phyloP scores from a whole-genome alignment of 1,139 yeast genomes.

The Komagataea norvegica region DNA sequence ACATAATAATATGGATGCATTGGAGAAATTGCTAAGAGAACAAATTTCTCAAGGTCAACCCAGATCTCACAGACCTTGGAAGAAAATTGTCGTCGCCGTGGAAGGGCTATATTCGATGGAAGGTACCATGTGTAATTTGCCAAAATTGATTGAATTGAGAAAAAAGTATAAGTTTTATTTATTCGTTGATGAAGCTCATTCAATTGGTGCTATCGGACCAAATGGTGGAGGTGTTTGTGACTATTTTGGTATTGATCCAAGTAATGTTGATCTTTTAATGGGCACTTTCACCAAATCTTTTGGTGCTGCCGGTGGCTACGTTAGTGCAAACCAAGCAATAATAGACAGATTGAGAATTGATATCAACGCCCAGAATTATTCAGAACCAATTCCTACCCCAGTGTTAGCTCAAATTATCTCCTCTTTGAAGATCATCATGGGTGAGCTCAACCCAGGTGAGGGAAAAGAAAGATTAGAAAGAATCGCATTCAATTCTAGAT shows the following conservation, averaged over 20 bases:
- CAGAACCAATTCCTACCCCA: slow-evolving; percentile 87
- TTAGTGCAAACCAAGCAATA: slow-evolving; percentile 66
- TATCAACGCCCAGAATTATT: slow-evolving; percentile 69
- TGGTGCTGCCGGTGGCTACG: slow-evolving; percentile 98
- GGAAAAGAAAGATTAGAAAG: slow-evolving; percentile 88
- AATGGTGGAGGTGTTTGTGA: slow-evolving; percentile 93
- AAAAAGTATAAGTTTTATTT: slow-evolving; percentile 84
- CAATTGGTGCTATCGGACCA: slow-evolving; percentile 97
- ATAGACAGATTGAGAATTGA: slow-evolving; percentile 72
- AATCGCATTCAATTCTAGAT: slow-evolving; percentile 92
- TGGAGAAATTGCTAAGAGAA: slow-evolving; percentile 78
- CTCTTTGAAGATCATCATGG: slow-evolving; percentile 73
- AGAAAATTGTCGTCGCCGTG: slow-evolving; percentile 84
- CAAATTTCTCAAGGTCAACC: slow-evolving; percentile 97
- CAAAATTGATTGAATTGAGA: slow-evolving; percentile 67
- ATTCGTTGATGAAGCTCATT: slow-evolving; percentile 96
- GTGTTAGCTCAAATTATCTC: slow-evolving; percentile 85
- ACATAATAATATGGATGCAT: slow-evolving; percentile 81
- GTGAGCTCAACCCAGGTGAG: slow-evolving; percentile 86
- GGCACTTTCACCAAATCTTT: slow-evolving; percentile 97
- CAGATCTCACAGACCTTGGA: slow-evolving; percentile 96
- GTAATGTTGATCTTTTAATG: slow-evolving; percentile 81
- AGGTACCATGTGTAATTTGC: slow-evolving; percentile 89
- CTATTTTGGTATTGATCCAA: slow-evolving; percentile 75
- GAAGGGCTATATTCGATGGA: slow-evolving; percentile 98